Conservation (phyloP, 202 grass and related monocot genomes). For the Schoenoplectus triqueter region DNA sequence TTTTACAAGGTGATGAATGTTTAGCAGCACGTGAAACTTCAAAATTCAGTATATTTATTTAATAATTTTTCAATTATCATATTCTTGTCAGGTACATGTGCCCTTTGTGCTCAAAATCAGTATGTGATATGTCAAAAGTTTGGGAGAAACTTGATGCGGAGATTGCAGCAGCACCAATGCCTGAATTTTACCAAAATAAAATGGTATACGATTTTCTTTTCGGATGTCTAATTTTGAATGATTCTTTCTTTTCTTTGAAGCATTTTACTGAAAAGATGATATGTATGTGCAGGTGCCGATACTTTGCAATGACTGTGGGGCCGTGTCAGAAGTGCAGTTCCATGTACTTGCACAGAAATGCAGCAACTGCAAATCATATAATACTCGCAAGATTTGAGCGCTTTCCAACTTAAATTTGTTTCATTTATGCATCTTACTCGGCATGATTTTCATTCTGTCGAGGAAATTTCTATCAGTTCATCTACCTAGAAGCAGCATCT, state of each 20-base stretch:
- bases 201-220: slow-evolving; percentile 49
- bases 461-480: background rate
- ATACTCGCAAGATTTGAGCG: slow-evolving; percentile 78
- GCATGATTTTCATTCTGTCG: background rate
- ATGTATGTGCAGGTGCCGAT: slow-evolving; percentile 60
- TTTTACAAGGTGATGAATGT: background rate
- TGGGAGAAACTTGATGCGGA: slow-evolving; percentile 86
- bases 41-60: background rate
- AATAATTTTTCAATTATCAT: slow-evolving; percentile 9
- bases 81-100: slow-evolving; percentile 69
- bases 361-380: slow-evolving; percentile 84
- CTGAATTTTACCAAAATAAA: slow-evolving; percentile 61
- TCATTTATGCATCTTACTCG: background rate
- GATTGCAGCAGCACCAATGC: slow-evolving; percentile 63
- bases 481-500: background rate
- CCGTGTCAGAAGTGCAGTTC: slow-evolving; percentile 64
- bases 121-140: slow-evolving; percentile 95
- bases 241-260: background rate
- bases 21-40: background rate
- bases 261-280: background rate
- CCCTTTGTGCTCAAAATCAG: slow-evolving; percentile 91
- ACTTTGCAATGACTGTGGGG: slow-evolving; percentile 84
- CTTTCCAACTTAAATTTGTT: background rate
- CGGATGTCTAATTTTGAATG: slow-evolving; percentile 10
- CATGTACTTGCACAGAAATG: slow-evolving; percentile 91